These are phyloP conservation scores for Lachancea waltii DNA, from an alignment of 805 yeast species.

Conservation along the genomic window DNA sequence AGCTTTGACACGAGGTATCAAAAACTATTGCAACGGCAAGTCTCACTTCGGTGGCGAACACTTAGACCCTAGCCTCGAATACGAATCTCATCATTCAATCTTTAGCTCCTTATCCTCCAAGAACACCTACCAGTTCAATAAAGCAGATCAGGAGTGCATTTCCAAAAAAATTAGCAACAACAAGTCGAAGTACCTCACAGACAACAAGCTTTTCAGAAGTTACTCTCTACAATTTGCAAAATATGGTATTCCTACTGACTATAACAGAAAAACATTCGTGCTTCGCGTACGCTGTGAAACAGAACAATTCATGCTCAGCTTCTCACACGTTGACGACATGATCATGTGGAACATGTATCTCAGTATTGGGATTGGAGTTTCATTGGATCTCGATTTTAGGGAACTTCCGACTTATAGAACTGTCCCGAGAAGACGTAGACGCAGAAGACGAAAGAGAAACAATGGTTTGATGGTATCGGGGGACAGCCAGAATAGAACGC, in stretches of 20 bases:
- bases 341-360: slow-evolving; percentile 74
- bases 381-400: slow-evolving; percentile 68
- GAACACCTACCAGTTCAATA: slow-evolving; percentile 22
- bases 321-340: slow-evolving; percentile 55
- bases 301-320: slow-evolving; percentile 70
- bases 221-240: slow-evolving; percentile 80
- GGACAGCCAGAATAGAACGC: neutral
- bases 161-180: slow-evolving; percentile 16
- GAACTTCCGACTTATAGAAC: slow-evolving; percentile 71
- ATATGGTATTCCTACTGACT: slow-evolving; percentile 82
- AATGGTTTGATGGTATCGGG: neutral
- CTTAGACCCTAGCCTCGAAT: slow-evolving; percentile 11
- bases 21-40: slow-evolving; percentile 26
- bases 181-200: slow-evolving; percentile 25
- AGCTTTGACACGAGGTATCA: slow-evolving; percentile 26
- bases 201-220: slow-evolving; percentile 44
- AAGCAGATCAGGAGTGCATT: slow-evolving; percentile 25
- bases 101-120: slow-evolving; percentile 16
- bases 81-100: slow-evolving; percentile 8
- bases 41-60: slow-evolving; percentile 11
- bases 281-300: slow-evolving; percentile 74
- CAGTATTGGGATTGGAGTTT: slow-evolving; percentile 68
- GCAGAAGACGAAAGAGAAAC: slow-evolving; percentile 27
- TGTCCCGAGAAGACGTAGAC: slow-evolving; percentile 69
- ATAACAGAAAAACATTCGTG: slow-evolving; percentile 60